Base-by-base conservation (phyloP, 2,329 filamentous ascomycete species). In the Ceratocystis destructans region DNA sequence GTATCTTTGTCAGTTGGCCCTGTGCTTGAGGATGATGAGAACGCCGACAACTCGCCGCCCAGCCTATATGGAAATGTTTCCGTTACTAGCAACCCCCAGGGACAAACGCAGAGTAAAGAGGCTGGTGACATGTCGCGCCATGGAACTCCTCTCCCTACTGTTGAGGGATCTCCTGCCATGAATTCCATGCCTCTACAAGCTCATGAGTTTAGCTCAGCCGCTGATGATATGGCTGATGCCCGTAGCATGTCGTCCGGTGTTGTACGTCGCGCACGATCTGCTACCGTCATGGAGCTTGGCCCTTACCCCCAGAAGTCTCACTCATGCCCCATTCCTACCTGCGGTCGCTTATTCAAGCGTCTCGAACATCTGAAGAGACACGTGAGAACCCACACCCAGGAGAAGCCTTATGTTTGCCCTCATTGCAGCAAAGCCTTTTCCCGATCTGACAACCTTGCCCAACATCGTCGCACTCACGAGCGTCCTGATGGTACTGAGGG, bases 371-470 rank as follows among this genome's bases (percentile, higher is more conserved):
- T 99, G 74, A 99, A 99, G 84, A 87, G 93, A 83, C 94, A 99
- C 80, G 94, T 99, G 77, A 89, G 94, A 79, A 99, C 94, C 73
- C 94, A 99, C 82, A 99, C 94, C 66, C 94, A 99, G 82, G 94
- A 99, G 82, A 90, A 93, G 79, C 94, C 94, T 72, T 99, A 99
- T 78, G 87, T 95, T 75, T 99, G 94, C 84, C 89, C 89, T 72
- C 87, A 96, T 77, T 99, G 94, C 85, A 96, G 89, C 83, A 97
- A 97, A 82, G 93, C 93, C 71, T 99, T 99, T 77, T 97, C 94
- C 68, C 84, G 94, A 78, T 97, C 93, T 73, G 94, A 99, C 80
- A 99, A 99, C 77, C 88, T 99, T 78, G 94, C 94, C 76, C 94
- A 99, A 72, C 93, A 97, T 77, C 95, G 96, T 80, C 83, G 85